phyloP scores from a whole-genome alignment of 371 early-diverging fungal genomes.

The Mortierella sp. region DNA sequence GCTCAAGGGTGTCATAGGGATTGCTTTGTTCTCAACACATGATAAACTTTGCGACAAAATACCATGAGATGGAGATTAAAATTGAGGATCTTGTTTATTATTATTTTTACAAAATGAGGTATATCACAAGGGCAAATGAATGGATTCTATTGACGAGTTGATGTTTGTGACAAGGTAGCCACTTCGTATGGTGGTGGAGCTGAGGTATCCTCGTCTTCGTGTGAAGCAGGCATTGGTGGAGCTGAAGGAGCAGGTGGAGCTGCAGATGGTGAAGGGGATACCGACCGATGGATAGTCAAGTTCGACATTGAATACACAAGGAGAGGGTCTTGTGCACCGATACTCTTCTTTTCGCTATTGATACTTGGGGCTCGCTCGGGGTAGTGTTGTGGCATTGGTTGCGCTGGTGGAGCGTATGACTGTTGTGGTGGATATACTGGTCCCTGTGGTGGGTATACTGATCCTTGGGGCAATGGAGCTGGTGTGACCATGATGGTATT shows the following conservation, averaged over 20 bases:
- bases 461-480: not conserved
- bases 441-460: not conserved
- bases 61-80: no score
- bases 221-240: conserved; percentile 11
- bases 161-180: not conserved
- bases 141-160: not conserved
- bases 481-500: conserved; percentile 8
- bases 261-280: not conserved
- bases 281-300: conserved; percentile 6
- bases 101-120: not conserved
- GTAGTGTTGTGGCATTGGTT: not conserved
- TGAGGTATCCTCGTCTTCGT: not conserved
- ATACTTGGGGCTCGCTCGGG: not conserved
- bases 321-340: conserved; percentile 21
- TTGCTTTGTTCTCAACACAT: no score
- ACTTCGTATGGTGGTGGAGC: conserved; percentile 35
- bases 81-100: not conserved
- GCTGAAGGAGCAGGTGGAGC: conserved; percentile 21
- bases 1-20: no score
- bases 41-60: no score
- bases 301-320: conserved; percentile 25
- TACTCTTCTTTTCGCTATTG: conserved; percentile 1
- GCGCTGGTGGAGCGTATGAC: not conserved
- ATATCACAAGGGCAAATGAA: not conserved
- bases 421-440: not conserved